Conservation (phyloP, 2,329 filamentous ascomycete genomes). For the Curvularia sp. region DNA sequence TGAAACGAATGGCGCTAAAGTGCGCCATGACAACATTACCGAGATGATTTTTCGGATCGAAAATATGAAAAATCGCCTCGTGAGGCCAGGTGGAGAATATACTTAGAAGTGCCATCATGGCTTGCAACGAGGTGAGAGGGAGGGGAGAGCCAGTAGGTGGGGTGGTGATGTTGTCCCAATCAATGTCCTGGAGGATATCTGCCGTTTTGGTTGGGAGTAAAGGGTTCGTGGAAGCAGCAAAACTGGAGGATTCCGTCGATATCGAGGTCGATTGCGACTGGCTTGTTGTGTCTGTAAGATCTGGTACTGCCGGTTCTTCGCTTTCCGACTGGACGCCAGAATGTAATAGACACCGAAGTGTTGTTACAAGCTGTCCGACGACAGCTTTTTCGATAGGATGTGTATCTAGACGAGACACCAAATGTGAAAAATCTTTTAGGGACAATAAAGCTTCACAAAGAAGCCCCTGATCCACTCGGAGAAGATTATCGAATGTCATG, state of each 20-base stretch:
- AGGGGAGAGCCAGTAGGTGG: constrained; percentile 10
- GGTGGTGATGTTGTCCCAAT: constrained; percentile 17
- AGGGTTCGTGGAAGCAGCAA: constrained; percentile 15
- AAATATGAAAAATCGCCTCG: constrained; percentile 23
- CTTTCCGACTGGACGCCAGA: background rate
- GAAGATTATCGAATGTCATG: constrained; percentile 16
- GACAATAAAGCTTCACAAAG: constrained; percentile 21
- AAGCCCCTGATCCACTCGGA: constrained; percentile 23
- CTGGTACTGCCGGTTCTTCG: background rate
- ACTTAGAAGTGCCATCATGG: constrained; percentile 24
- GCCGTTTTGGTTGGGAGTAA: constrained; percentile 10
- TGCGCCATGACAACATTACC: constrained; percentile 28
- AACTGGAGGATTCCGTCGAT: background rate
- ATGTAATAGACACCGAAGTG: constrained; percentile 21
- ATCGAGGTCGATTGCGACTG: background rate
- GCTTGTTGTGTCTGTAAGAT: background rate
- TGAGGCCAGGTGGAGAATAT: constrained; percentile 33
- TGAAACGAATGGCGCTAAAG: constrained; percentile 25
- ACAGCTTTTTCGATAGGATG: constrained; percentile 26
- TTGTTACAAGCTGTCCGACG: constrained; percentile 19
- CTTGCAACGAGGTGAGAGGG: constrained; percentile 21
- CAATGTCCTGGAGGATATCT: constrained; percentile 11
- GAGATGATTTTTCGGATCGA: constrained; percentile 24
- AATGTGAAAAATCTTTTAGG: constrained; percentile 12
- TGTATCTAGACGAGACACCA: background rate